Conservation (phyloP, 2,329 filamentous ascomycete species). For the Phialophora tarda region DNA sequence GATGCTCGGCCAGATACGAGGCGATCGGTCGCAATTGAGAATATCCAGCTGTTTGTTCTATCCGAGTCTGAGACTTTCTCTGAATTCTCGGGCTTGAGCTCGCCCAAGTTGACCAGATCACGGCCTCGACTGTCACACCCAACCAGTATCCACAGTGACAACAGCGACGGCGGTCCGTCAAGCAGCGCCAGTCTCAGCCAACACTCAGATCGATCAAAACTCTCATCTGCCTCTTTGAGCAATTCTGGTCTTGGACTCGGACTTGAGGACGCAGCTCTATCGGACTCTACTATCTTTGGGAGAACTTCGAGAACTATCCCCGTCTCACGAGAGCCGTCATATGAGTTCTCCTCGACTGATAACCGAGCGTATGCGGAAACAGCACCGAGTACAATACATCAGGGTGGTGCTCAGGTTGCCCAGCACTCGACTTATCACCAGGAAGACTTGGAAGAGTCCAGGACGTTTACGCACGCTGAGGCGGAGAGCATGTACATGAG, state of each 20-base stretch:
- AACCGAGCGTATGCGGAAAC: slow-evolving; percentile 25
- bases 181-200: slow-evolving; percentile 29
- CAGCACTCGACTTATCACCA: neutral
- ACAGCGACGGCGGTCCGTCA: slow-evolving; percentile 20
- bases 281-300: slow-evolving; percentile 26
- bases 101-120: slow-evolving; percentile 32
- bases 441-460: slow-evolving; percentile 53
- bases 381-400: neutral
- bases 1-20: slow-evolving; percentile 17
- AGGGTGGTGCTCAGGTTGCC: neutral
- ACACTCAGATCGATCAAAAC: slow-evolving; percentile 27
- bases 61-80: slow-evolving; percentile 37
- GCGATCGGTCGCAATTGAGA: slow-evolving; percentile 30
- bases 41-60: slow-evolving; percentile 34
- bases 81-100: slow-evolving; percentile 34
- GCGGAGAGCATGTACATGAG: slow-evolving; percentile 62
- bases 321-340: slow-evolving; percentile 13
- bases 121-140: slow-evolving; percentile 30
- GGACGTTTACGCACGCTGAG: slow-evolving; percentile 55
- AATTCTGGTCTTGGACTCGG: slow-evolving; percentile 30
- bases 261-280: slow-evolving; percentile 24
- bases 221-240: slow-evolving; percentile 22
- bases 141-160: slow-evolving; percentile 17
- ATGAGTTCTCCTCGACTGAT: slow-evolving; percentile 20
- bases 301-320: slow-evolving; percentile 12